Evolutionary conservation across 257 asterid species (phyloP), one percentile per base, ranked within the genome.

Genomic region (Jaltomata sinuosa): DNA sequence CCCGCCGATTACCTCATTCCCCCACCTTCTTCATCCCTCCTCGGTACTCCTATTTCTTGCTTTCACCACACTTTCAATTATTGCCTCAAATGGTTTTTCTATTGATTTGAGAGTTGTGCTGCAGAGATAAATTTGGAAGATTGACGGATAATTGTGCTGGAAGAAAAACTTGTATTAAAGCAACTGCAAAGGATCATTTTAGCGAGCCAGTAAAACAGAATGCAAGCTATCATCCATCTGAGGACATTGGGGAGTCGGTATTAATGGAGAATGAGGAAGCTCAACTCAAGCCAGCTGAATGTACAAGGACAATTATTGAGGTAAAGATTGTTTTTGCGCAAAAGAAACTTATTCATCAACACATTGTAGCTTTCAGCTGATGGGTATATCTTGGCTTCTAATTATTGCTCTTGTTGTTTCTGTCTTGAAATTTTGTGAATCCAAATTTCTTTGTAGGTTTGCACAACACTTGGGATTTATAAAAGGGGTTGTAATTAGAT

Each of bases 201-300:
- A 85, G 94, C 40, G 98, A 92, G 74, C 93, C 94, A 6, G 88
- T 92, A 80, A 92, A 92, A 90, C 97, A 83, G 87, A 93, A 91
- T 84, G 91, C 92, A 8, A 93, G 94, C 86, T 97, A 95, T 88
- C 99, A 97, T 89, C 99, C 98, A 9, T 97, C 83, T 80, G 99
- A 97, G 93, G 99, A 97, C 14, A 89, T 97, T 90, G 86, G 90
- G 50, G 97, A 94, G 19, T 83, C 94, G 38, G 93, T 88, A 69
- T 68, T 91, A 80, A n/a, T 89, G 88, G 94, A 76, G 83, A 84
- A 85, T 68, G 95, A 88, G 59, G 96, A 92, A 69, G 93, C 94
- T 57, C 87, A 80, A 27, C 98, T 94, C 80, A 88, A 92, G 50
- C 95, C 98, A 62, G 98, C 98, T 42, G 99, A 95, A 92, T 91